Evolutionary conservation across 345 rosid species (phyloP).

Genomic region (Citrus hindsii): DNA sequence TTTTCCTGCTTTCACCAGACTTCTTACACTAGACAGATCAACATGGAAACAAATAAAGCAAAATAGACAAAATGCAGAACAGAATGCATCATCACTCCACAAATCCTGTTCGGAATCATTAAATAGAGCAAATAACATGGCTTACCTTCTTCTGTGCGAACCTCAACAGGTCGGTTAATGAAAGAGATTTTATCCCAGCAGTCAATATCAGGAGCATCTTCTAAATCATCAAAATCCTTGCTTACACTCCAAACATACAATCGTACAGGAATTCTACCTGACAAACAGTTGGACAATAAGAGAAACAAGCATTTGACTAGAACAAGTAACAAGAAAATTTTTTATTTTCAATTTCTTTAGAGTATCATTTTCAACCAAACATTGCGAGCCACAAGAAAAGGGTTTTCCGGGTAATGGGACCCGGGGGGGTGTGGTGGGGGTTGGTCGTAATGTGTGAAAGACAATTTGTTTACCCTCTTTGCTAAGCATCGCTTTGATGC

Average conservation of each 20-base stretch:
- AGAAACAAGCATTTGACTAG: background rate
- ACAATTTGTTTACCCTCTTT: too few relatives aligned
- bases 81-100: background rate
- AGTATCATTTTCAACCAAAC: conserved; percentile 27
- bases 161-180: conserved; percentile 70
- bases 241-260: conserved; percentile 55
- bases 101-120: background rate
- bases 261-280: conserved; percentile 85
- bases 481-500: too few relatives aligned
- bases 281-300: conserved; percentile 7
- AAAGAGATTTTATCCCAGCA: conserved; percentile 84
- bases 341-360: too few relatives aligned
- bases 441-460: too few relatives aligned
- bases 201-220: conserved; percentile 56
- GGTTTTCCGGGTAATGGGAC: too few relatives aligned
- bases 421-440: too few relatives aligned
- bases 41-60: background rate
- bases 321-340: background rate
- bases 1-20: background rate
- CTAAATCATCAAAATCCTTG: conserved; percentile 64
- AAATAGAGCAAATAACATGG: background rate
- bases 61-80: background rate
- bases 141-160: conserved; percentile 70
- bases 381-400: too few relatives aligned
- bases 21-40: background rate